Base-by-base conservation (phyloP, 768 basidiomycete species). In the Lactarius psammicola region DNA sequence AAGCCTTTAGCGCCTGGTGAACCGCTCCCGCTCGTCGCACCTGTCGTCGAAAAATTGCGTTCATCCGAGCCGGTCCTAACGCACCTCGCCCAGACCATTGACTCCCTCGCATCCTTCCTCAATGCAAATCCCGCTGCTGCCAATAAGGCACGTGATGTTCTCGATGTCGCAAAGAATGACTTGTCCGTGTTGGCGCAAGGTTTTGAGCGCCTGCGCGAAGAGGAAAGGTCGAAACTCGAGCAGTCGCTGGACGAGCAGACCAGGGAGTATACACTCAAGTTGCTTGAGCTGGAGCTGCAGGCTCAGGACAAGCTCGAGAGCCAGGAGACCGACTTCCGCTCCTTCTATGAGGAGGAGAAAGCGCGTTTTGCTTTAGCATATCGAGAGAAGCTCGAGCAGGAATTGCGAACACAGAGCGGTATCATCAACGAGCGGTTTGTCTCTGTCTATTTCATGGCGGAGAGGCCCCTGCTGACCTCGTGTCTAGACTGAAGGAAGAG, bases 371-470 rank as follows among this genome's bases (percentile, higher is more conserved):
- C 92, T 9, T 83, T 87, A 54, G 84, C 85, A 0, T 98, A 96
- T 79, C 87, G 91, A 66, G 87, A 88, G 75, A 95, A 92, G 75
- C 82, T 98, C 23, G 87, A 95, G 65, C 78, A 82, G 18, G 96
- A 99, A 76, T 80, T 98, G 53, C 84, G 84, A 73, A 87, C 86
- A 1, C 96, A 98, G 75, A 92, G 92, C 40, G 90, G 94, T 72
- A 82, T 97, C 67, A 95, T 98, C 75, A 95, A 98, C 75, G 87
- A 98, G 79, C 87, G 96, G 95, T 95, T 72, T 66, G 84, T 67
- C 33, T n/a, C 23, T 53, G 30, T 46, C 34, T 26, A 65, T 5
- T 58, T 9, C 23, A 33, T 15, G 7, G 8, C 30, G 10, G 26
- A 11, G 17, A 9, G 15, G 17, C 40, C 2, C 38, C 23, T 34